Percentiles rank a stretch among this genome's conserved stretches.
These are phyloP conservation scores for Mortierella sp. DNA, from an alignment of 371 early-diverging fungal species.

Conservation along the genomic window DNA sequence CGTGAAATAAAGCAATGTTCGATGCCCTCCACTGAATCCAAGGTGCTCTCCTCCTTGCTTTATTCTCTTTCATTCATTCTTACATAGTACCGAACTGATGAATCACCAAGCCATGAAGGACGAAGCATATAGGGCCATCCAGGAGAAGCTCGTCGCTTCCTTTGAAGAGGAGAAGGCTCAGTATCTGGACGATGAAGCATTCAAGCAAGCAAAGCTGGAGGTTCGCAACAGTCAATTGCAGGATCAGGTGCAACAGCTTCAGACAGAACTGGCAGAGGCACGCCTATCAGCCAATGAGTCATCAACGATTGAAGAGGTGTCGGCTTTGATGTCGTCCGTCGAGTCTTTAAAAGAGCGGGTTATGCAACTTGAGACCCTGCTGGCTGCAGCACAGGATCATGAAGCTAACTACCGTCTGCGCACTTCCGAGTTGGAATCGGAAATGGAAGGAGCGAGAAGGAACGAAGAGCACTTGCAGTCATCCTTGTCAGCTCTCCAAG, in stretches of 20 bases:
- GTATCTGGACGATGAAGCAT: slow-evolving; percentile 39
- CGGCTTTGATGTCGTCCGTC: background rate
- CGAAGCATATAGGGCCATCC: slow-evolving; percentile 41
- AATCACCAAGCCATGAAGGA: slow-evolving; percentile 47
- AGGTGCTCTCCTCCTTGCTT: background rate
- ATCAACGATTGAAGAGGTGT: background rate
- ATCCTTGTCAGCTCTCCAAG: background rate
- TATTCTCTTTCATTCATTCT: background rate
- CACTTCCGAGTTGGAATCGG: background rate
- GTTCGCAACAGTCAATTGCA: slow-evolving; percentile 16
- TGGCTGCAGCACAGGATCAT: background rate
- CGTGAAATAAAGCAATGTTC: background rate
- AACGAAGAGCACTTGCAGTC: background rate
- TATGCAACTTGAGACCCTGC: slow-evolving; percentile 2
- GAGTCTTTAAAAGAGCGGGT: slow-evolving; percentile 4
- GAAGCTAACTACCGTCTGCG: background rate
- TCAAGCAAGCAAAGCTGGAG: slow-evolving; percentile 31
- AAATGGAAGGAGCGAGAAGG: background rate
- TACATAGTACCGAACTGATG: slow-evolving; percentile 29
- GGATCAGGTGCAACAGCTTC: slow-evolving; percentile 14
- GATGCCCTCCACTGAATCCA: too few species aligned
- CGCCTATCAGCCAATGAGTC: background rate
- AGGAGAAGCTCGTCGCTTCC: slow-evolving; percentile 22
- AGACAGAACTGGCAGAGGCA: slow-evolving; percentile 3
- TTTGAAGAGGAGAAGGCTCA: slow-evolving; percentile 44